Conservation (phyloP, 106 monocot species). For the Gastrodia elata region DNA sequence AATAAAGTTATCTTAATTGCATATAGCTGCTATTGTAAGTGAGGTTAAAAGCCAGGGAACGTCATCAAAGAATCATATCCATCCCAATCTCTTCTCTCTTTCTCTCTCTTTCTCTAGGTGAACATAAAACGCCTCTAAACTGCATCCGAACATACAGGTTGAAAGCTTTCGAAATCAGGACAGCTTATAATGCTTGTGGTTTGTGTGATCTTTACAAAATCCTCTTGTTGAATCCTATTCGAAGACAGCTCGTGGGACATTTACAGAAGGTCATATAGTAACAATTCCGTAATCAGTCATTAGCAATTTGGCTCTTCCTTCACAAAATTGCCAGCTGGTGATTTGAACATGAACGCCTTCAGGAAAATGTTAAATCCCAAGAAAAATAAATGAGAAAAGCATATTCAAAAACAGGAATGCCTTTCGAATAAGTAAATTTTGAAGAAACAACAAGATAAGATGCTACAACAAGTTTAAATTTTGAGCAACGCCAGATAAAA, state of each 20-base stretch:
- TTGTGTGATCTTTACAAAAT: constrained; percentile 5
- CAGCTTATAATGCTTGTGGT: not conserved
- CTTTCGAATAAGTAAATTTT: not conserved
- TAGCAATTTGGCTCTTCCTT: constrained; percentile 7
- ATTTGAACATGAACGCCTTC: constrained; percentile 9
- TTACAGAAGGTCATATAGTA: not conserved
- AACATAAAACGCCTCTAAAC: not conserved
- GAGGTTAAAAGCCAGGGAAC: not conserved
- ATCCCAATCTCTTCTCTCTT: not conserved
- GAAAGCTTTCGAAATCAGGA: not conserved
- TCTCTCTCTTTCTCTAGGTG: not conserved
- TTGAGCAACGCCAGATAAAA: not conserved
- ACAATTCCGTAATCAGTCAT: not conserved
- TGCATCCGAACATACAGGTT: not conserved
- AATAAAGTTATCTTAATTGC: too few species aligned
- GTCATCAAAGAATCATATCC: not conserved
- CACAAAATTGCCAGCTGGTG: constrained; percentile 4
- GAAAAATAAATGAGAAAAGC: not conserved
- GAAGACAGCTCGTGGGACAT: not conserved
- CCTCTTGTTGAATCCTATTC: not conserved
- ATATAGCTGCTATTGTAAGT: not conserved
- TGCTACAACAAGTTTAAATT: not conserved
- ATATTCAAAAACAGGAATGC: not conserved
- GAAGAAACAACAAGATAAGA: too few species aligned
- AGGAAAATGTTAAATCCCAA: not conserved